A percentile compares a stretch with the other conserved stretches of the same genome.
Conservation (phyloP, 495 filamentous ascomycete genomes). For the Talaromyces borbonicus region DNA sequence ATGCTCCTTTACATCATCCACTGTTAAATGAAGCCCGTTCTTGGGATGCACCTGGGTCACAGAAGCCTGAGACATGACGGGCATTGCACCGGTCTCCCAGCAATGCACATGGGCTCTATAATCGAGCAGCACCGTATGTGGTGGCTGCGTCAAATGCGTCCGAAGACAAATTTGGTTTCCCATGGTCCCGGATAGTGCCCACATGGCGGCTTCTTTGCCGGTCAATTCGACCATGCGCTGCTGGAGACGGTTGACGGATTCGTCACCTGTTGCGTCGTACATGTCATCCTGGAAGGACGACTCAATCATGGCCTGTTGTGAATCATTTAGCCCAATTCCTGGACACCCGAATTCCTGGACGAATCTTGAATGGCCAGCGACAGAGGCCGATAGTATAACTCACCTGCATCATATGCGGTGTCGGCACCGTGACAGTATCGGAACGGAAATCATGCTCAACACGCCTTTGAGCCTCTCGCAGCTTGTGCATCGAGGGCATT, state of each 20-base stretch:
- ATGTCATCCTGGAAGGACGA: constrained; percentile 60
- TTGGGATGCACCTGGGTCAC: constrained; percentile 43
- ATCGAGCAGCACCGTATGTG: constrained; percentile 61
- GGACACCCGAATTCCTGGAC: neutral
- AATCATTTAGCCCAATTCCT: constrained; percentile 15
- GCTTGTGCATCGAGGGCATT: constrained; percentile 3
- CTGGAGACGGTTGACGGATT: constrained; percentile 57
- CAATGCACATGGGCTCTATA: constrained; percentile 52
- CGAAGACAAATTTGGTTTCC: constrained; percentile 67
- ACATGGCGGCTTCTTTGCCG: constrained; percentile 56
- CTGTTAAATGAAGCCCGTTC: constrained; percentile 55
- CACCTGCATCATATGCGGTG: constrained; percentile 37
- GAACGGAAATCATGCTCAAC: constrained; percentile 14
- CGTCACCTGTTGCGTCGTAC: constrained; percentile 49
- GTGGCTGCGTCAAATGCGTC: constrained; percentile 55
- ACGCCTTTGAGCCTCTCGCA: constrained; percentile 2
- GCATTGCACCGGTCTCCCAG: constrained; percentile 61
- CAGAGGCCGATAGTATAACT: neutral
- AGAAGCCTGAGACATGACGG: constrained; percentile 46
- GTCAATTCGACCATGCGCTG: constrained; percentile 50
- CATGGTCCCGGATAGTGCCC: constrained; percentile 75
- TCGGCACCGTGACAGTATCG: constrained; percentile 72
- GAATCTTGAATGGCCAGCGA: neutral
- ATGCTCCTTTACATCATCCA: constrained; percentile 52
- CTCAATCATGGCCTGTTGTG: constrained; percentile 34